Evolutionary conservation across 139 green algal genomes (phyloP), one percentile per base, ranked within the genome.

Genomic region (Micractinium conductrix): DNA sequence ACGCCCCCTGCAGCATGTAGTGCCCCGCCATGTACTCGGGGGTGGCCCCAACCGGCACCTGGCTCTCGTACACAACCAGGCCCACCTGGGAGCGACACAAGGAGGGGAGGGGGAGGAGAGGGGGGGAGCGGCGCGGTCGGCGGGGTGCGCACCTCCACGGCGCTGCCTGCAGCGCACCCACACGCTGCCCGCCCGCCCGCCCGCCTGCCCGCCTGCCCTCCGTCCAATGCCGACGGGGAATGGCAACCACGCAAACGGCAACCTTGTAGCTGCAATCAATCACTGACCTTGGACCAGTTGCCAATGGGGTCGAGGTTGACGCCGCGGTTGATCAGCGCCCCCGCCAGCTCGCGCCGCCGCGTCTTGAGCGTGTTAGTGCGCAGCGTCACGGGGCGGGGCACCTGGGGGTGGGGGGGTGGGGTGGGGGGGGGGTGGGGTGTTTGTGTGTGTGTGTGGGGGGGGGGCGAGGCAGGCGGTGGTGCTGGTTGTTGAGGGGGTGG

Each of bases 11-110:
- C 89, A 98, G 93, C 96, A 99, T 99, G 93, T 99, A 99, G 89
- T 99, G 97, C 0, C 97, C 97, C 9, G 97, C 97, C 96, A 99
- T 99, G 94, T 99, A 99, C 92, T 99, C 97, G 5, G 97, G 97
- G 2, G 97, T 99, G n/a, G 97, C 97, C 1, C 97, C 97, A 45
- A 99, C 94, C 8, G 97, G 97, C 69, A 99, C 97, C 79, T 90
- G 94, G 75, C 86, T 94, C 62, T 99, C 97, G 80, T 99, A 99
- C 83, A 99, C 96, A 60, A 99, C 96, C 81, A 99, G 85, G 26
- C 97, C 95, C 30, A 97, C 93, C 90, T 93, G 85, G 3, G 5
- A 16, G 30, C 30, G 60, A 3, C 8, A 33, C 14, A 2, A 76
- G 70, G 35, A 37, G 60, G 21, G 60, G 2, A 12, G 26, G 26